phyloP scores from a whole-genome alignment of 192 early-diverging fungal species.

The Backusella luteola region DNA sequence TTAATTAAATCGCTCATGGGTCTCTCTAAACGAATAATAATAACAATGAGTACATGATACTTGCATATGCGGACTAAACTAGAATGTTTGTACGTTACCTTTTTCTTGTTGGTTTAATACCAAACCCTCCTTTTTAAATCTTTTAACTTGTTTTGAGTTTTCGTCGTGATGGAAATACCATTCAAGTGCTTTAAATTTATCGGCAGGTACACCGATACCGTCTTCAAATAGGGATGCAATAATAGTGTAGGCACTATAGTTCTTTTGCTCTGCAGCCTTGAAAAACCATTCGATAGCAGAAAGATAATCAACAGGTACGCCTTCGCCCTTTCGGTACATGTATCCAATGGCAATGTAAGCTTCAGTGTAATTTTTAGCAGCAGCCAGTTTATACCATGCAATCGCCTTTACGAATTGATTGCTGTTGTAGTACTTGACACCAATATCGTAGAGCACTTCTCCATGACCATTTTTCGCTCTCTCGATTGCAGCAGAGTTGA shows the following conservation, averaged over 20 bases:
- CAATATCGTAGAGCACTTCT: not conserved
- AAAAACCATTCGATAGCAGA: not conserved
- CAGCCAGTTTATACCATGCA: not conserved
- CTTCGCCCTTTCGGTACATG: not conserved
- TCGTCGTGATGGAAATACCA: not conserved
- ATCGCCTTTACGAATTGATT: not conserved
- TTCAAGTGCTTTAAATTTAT: not conserved
- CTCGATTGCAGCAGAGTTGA: not conserved
- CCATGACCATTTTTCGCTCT: not conserved
- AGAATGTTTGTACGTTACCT: not conserved
- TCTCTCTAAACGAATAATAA: not conserved
- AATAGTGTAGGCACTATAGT: not conserved
- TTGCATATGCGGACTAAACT: not conserved
- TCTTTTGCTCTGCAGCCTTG: not conserved
- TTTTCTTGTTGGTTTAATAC: not conserved
- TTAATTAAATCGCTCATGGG: not conserved
- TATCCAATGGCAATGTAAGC: not conserved
- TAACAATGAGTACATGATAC: not conserved
- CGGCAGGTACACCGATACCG: not conserved
- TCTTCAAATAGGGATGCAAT: not conserved
- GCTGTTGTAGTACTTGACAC: not conserved
- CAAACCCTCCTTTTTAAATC: not conserved
- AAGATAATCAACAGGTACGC: conserved; percentile 3
- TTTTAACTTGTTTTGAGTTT: not conserved
- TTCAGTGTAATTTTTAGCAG: not conserved